These are phyloP conservation scores for Penicillium sp. DNA, from an alignment of 2,329 filamentous ascomycete genomes.

Conservation along the genomic window DNA sequence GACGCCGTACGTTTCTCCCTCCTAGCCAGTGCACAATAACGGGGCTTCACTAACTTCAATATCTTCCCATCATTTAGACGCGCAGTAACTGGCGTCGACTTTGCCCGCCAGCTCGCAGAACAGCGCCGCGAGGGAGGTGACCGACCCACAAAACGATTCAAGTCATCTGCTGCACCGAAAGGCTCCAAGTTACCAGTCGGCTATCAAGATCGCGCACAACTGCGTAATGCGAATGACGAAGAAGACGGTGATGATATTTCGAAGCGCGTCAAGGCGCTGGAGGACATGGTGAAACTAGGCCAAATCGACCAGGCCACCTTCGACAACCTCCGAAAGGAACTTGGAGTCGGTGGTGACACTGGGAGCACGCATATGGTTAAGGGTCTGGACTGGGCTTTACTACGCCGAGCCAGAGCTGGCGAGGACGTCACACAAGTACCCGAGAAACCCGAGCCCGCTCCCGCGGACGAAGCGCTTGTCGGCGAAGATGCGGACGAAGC, in stretches of 20 bases:
- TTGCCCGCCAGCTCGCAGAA: conserved; percentile 81
- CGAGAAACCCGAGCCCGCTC: conserved; percentile 32
- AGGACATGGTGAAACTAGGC: conserved; percentile 77
- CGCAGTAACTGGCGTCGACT: conserved; percentile 67
- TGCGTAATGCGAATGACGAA: conserved; percentile 58
- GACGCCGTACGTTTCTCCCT: conserved; percentile 71
- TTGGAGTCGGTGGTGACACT: conserved; percentile 76
- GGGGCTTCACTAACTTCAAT: conserved; percentile 1
- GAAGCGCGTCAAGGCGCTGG: conserved; percentile 72
- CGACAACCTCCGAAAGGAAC: conserved; percentile 70
- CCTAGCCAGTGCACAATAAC: neutral
- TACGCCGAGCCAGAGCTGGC: conserved; percentile 46
- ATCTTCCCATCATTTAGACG: conserved; percentile 52
- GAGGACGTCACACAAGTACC: conserved; percentile 53
- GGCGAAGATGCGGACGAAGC: conserved; percentile 65
- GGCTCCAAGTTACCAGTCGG: conserved; percentile 77
- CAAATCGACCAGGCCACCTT: conserved; percentile 82
- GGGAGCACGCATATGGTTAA: conserved; percentile 85
- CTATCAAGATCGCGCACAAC: conserved; percentile 78
- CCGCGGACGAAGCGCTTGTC: conserved; percentile 28
- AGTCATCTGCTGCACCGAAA: conserved; percentile 73
- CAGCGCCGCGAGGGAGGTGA: conserved; percentile 57
- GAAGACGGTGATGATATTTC: conserved; percentile 59
- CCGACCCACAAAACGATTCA: conserved; percentile 70
- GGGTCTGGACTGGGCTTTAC: conserved; percentile 81